Evolutionary conservation across 2,329 filamentous ascomycete species (phyloP), one percentile per base, ranked within the genome.

Genomic region (Sclerotinia glacialis): DNA sequence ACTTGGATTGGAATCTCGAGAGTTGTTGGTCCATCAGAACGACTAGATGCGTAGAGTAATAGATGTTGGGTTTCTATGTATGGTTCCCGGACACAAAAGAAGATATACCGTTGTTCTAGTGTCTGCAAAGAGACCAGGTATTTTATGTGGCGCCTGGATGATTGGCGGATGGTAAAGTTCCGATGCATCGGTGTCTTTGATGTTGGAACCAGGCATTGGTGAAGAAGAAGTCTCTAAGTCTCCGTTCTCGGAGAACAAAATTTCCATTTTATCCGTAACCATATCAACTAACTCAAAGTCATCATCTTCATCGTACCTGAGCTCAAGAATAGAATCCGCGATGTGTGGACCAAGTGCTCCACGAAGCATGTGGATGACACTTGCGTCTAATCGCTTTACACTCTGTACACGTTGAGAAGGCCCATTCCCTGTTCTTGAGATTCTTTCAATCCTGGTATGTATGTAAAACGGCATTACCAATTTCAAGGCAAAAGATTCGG

Each of bases 311-410:
- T 78, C 73, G 70, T 89, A 91, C 64, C 86, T 84, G 69, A 91
- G 77, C 72, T 89, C 85, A 1, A 92, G 77, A 0, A 79, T 81
- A 72, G 88, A 90, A 73, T 91, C 83, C n/a, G 78, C 82, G 50
- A 90, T 79, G 69, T 91, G 88, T 0, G 88, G 87, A 2, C 84
- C 86, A 26, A 92, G 76, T 0, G 88, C 86, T 0, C 85, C 89
- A 73, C 90, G 91, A 67, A 93, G 79, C 89, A 93, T 92, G 3
- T 89, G 83, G 2, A 92, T 82, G 0, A 92, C 82, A 74, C 90
- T 89, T 70, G 79, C 83, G 71, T 89, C 86, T 77, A 91, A 85
- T 72, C 87, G 86, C 74, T 92, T 89, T 1, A 83, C 78, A 9
- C 85, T 78, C 1, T 80, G 80, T 0, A 92, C 88, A 0, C 83